Evolutionary conservation across 2,329 filamentous ascomycete species (phyloP).

Genomic region (Polychaeton citri): DNA sequence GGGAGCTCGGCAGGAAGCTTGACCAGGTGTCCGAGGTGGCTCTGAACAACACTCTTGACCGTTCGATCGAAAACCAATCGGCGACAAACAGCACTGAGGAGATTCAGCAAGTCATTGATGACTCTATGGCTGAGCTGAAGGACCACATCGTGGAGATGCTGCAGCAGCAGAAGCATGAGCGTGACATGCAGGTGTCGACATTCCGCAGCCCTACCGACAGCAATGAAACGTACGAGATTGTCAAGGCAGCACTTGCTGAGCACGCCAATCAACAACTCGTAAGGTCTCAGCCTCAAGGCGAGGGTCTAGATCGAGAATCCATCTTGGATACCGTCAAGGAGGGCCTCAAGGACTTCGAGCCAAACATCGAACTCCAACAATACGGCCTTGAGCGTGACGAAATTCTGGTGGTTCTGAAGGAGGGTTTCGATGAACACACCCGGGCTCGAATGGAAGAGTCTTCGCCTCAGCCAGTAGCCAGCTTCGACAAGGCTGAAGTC

Average conservation of each 20-base stretch:
- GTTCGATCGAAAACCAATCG: slow-evolving; percentile 29
- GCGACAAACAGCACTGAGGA: slow-evolving; percentile 47
- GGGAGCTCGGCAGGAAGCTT: slow-evolving; percentile 77
- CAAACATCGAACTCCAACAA: slow-evolving; percentile 80
- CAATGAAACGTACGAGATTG: slow-evolving; percentile 72
- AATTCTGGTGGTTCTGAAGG: slow-evolving; percentile 70
- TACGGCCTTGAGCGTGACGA: slow-evolving; percentile 84
- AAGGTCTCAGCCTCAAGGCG: slow-evolving; percentile 9
- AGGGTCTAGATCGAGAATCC: slow-evolving; percentile 46
- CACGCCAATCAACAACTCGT: slow-evolving; percentile 37
- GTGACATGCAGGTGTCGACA: slow-evolving; percentile 30
- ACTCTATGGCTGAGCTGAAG: slow-evolving; percentile 69
- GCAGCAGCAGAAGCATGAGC: slow-evolving; percentile 52
- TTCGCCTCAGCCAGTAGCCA: slow-evolving; percentile 27
- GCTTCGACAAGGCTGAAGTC: slow-evolving; percentile 70
- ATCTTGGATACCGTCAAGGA: slow-evolving; percentile 78
- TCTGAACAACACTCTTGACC: slow-evolving; percentile 17
- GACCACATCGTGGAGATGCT: slow-evolving; percentile 72
- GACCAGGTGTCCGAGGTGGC: slow-evolving; percentile 45
- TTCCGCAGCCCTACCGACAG: slow-evolving; percentile 30
- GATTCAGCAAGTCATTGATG: slow-evolving; percentile 62
- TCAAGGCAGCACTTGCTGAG: slow-evolving; percentile 59
- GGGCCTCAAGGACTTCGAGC: slow-evolving; percentile 89
- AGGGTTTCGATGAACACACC: slow-evolving; percentile 69
- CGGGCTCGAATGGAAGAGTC: slow-evolving; percentile 31